Percentiles rank a stretch among this genome's conserved stretches.
Evolutionary conservation across 2,329 filamentous ascomycete species (phyloP).

Genomic region (Colletotrichum neosansevieriae): DNA sequence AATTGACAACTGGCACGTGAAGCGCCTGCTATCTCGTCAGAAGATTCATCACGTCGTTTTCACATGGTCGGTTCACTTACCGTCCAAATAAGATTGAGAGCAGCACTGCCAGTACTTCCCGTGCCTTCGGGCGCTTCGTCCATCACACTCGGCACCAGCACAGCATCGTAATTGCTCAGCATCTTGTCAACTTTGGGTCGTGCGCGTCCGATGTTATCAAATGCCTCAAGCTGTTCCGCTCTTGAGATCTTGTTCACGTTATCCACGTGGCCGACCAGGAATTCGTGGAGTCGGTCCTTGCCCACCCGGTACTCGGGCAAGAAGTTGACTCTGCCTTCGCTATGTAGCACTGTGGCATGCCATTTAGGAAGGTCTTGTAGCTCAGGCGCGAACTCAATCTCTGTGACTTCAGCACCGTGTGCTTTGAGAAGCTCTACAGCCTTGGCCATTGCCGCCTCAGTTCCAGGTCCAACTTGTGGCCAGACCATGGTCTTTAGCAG

Average conservation of each 20-base stretch:
- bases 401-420: constrained; percentile 67
- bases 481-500: constrained; percentile 67
- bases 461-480: constrained; percentile 58
- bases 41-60: not conserved
- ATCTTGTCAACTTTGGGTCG: constrained; percentile 65
- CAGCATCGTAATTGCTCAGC: constrained; percentile 60
- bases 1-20: constrained; percentile 73
- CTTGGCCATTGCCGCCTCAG: constrained; percentile 54
- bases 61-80: constrained; percentile 51
- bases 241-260: constrained; percentile 57
- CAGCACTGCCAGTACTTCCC: constrained; percentile 65
- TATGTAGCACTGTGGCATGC: constrained; percentile 62
- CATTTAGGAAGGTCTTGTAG: constrained; percentile 63
- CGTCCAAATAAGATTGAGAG: constrained; percentile 65
- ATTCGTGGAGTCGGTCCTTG: constrained; percentile 59
- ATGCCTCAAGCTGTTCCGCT: constrained; percentile 63
- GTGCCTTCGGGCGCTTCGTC: constrained; percentile 68
- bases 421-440: constrained; percentile 54
- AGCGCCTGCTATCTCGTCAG: constrained; percentile 57
- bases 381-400: constrained; percentile 63
- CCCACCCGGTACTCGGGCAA: constrained; percentile 63
- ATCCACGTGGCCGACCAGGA: constrained; percentile 64
- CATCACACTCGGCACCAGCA: constrained; percentile 67
- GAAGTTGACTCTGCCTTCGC: constrained; percentile 66
- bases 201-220: constrained; percentile 62